Percentiles rank a stretch among this genome's conserved stretches.
Evolutionary conservation across 139 green algal genomes (phyloP).

Genomic region (Chlorella sp.): DNA sequence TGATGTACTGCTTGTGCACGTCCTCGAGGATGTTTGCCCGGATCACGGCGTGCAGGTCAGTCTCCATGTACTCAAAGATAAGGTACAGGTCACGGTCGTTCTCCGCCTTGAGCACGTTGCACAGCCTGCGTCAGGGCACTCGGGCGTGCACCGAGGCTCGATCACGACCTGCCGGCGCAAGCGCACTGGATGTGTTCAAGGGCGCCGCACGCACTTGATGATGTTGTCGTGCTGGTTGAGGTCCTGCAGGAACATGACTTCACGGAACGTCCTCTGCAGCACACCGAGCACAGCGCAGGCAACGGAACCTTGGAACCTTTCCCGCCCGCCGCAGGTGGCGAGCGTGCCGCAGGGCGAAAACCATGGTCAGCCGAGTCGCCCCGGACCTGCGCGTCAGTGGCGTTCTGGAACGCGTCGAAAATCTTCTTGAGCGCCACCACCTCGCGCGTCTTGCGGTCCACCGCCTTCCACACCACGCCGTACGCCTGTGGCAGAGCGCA

Average conservation of each 20-base stretch:
- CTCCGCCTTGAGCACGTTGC: conserved; percentile 94
- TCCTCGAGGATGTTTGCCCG: conserved; percentile 94
- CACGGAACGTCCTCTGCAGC: conserved; percentile 90
- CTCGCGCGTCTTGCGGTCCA: conserved; percentile 82
- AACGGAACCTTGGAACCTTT: too few species aligned
- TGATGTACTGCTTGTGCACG: conserved; percentile 96
- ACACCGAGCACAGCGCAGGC: too few species aligned
- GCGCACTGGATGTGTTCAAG: background rate
- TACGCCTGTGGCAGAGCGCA: too few species aligned
- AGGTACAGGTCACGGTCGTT: conserved; percentile 96
- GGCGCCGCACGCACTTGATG: conserved; percentile 63
- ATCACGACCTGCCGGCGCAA: too few species aligned
- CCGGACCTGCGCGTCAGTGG: conserved; percentile 91
- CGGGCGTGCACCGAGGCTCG: background rate
- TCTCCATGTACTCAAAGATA: conserved; percentile 99
- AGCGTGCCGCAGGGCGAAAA: too few species aligned
- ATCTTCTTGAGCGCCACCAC: conserved; percentile 96
- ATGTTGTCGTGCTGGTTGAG: conserved; percentile 93
- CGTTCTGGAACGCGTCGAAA: conserved; percentile 97
- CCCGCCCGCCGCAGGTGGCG: too few species aligned
- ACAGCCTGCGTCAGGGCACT: conserved; percentile 78
- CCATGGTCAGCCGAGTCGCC: conserved; percentile 6
- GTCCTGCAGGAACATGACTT: conserved; percentile 99
- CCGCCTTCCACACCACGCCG: conserved; percentile 94
- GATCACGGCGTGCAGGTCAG: conserved; percentile 92